Base-by-base conservation (phyloP, 1,139 yeast species). In the Suhomyces taliae region DNA sequence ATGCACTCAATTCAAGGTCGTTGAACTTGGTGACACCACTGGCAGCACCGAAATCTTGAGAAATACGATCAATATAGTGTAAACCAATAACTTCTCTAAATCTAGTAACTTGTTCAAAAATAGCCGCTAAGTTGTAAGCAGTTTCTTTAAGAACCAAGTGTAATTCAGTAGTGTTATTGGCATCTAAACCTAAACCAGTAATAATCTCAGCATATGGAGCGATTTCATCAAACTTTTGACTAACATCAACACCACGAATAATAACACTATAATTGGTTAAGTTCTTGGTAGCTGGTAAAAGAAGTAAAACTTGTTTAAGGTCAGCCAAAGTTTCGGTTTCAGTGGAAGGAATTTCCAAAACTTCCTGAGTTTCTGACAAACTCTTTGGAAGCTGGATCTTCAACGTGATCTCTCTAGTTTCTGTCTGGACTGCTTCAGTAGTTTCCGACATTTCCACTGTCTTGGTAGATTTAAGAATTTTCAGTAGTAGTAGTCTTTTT, bases 191-290 rank as follows among this genome's bases (percentile, higher is more conserved):
- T 40, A 68, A 60, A 24, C 56, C 61, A 7, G 55, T 59, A 27
- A 71, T 46, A 27, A 72, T 62, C 24, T 65, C 71, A 26, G 59
- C 64, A 46, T 70, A 66, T 14, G 72, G 58, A 29, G 63, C 46
- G 39, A 71, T 62, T 31, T 70, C 77, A 46, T 74, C 73, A 47
- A 66, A 66, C 3, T 48, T 39, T 24, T 62, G 62, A 24, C 64
- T 65, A 24, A 82, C 57, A 43, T 66, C 57, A 37, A 62, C 49
- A 14, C 72, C 78, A n/a, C 70, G 63, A 46, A 64, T 61, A 44
- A 57, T 61, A 31, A 88, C 69, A 7, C 76, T 68, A 60, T 82
- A 89, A 57, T 82, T 79, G 35, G 95, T 85, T 58, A 78, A 75
- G 48, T 81, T 84, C 56, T 78, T 76, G 38, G 85, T 77, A 31